phyloP scores from a whole-genome alignment of 2,329 filamentous ascomycete species.

The Sclerotinia trifoliorum region DNA sequence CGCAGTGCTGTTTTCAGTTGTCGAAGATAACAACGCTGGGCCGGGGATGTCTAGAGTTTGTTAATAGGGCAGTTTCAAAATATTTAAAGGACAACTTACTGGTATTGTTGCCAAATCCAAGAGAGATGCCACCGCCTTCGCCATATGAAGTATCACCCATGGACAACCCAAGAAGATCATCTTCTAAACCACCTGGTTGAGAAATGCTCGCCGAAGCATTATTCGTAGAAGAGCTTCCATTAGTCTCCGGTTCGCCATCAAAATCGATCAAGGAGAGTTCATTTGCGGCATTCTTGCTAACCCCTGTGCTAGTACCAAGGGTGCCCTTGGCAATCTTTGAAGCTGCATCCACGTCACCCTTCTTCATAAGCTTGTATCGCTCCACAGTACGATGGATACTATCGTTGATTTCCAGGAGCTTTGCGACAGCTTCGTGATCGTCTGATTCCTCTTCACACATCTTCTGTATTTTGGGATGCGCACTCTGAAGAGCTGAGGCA shows the following conservation, averaged over 20 bases:
- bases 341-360: slow-evolving; percentile 83
- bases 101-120: slow-evolving; percentile 71
- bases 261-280: slow-evolving; percentile 95
- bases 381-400: slow-evolving; percentile 97
- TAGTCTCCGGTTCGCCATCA: slow-evolving; percentile 61
- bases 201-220: slow-evolving; percentile 40
- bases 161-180: slow-evolving; percentile 86
- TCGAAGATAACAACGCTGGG: slow-evolving; percentile 60
- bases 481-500: slow-evolving; percentile 82
- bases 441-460: slow-evolving; percentile 99
- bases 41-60: slow-evolving; percentile 58
- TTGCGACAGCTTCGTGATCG: slow-evolving; percentile 91
- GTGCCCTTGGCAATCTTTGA: slow-evolving; percentile 81
- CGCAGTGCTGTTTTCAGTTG: slow-evolving; percentile 61
- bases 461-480: slow-evolving; percentile 97
- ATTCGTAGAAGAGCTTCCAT: slow-evolving; percentile 49
- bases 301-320: slow-evolving; percentile 63
- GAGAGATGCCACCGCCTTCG: slow-evolving; percentile 75
- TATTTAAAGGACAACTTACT: slow-evolving; percentile 47
- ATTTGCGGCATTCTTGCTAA: slow-evolving; percentile 64
- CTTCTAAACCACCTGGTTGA: slow-evolving; percentile 68
- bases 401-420: slow-evolving; percentile 95
- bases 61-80: slow-evolving; percentile 25
- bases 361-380: slow-evolving; percentile 92
- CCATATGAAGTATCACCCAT: slow-evolving; percentile 65